Evolutionary conservation across 306 rosid species (phyloP).

Genomic region (Adenanthera pavonina): DNA sequence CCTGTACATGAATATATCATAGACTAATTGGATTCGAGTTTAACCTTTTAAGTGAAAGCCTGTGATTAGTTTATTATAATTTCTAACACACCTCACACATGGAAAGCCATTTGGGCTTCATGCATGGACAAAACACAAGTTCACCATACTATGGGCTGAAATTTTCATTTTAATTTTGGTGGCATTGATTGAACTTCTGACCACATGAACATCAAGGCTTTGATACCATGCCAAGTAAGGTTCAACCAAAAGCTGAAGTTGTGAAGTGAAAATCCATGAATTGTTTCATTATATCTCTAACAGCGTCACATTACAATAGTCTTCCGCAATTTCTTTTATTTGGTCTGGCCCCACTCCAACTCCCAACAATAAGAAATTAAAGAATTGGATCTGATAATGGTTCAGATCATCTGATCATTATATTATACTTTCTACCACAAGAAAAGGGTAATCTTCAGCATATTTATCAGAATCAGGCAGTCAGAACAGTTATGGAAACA

Average conservation of each 20-base stretch:
- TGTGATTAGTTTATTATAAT: background rate
- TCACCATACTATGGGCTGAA: background rate
- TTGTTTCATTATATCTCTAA: background rate
- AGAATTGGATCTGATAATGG: background rate
- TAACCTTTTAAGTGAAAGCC: background rate
- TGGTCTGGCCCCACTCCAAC: background rate
- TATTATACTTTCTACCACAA: background rate
- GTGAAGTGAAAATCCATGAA: background rate
- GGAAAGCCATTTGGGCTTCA: background rate
- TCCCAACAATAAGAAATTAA: background rate
- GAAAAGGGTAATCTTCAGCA: background rate
- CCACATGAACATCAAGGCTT: background rate
- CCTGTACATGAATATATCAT: background rate
- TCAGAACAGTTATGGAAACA: background rate
- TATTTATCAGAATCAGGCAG: background rate
- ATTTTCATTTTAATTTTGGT: background rate
- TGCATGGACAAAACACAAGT: background rate
- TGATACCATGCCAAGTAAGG: background rate
- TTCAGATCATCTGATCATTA: conserved; percentile 3
- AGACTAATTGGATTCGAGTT: background rate
- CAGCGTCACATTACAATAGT: background rate
- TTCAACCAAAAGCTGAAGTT: background rate
- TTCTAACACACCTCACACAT: background rate
- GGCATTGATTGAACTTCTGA: background rate
- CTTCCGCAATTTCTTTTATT: background rate